A percentile compares a stretch with the other conserved stretches of the same genome.
Evolutionary conservation across 176 grass and related monocot species (phyloP).

Genomic region (Aegilops bicornis): DNA sequence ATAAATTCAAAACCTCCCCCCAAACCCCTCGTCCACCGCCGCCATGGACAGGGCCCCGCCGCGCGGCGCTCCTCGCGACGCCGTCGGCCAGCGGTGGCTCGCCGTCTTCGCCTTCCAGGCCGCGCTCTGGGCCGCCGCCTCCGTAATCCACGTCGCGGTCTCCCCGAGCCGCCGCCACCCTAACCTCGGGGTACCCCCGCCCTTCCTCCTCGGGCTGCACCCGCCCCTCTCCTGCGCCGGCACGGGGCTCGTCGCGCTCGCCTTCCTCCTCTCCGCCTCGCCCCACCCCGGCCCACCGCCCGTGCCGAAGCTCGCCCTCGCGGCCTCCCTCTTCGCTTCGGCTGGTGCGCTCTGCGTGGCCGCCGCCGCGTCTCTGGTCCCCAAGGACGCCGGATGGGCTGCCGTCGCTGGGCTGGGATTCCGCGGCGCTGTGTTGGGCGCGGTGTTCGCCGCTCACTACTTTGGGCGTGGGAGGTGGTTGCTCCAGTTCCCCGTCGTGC

Average conservation of each 20-base stretch:
- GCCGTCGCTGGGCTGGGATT: constrained; percentile 41
- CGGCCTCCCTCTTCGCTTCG: constrained; percentile 33
- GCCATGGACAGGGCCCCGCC: constrained; percentile 48
- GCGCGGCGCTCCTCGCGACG: constrained; percentile 37
- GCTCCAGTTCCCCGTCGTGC: constrained; percentile 55
- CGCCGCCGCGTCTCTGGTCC: constrained; percentile 21
- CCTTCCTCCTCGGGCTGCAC: constrained; percentile 43
- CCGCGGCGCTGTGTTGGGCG: constrained; percentile 47
- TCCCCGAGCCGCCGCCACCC: constrained; percentile 35
- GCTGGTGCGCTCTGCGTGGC: constrained; percentile 39
- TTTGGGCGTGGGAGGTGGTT: constrained; percentile 50
- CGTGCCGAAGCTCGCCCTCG: constrained; percentile 26
- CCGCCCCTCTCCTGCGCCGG: constrained; percentile 47
- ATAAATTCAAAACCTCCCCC: constrained; percentile 38
- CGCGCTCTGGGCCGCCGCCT: constrained; percentile 36
- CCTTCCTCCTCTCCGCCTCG: constrained; percentile 46
- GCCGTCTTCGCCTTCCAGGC: constrained; percentile 43
- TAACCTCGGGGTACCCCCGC: constrained; percentile 23
- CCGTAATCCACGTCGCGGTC: constrained; percentile 29
- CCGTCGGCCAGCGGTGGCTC: constrained; percentile 60
- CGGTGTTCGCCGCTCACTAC: constrained; percentile 45
- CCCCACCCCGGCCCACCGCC: constrained; percentile 44
- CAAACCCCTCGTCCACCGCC: constrained; percentile 39
- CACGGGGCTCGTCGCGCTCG: constrained; percentile 62
- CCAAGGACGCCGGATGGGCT: constrained; percentile 35